Conservation (phyloP, 148 eudicot species). For the Rhododendron griersonianum region DNA sequence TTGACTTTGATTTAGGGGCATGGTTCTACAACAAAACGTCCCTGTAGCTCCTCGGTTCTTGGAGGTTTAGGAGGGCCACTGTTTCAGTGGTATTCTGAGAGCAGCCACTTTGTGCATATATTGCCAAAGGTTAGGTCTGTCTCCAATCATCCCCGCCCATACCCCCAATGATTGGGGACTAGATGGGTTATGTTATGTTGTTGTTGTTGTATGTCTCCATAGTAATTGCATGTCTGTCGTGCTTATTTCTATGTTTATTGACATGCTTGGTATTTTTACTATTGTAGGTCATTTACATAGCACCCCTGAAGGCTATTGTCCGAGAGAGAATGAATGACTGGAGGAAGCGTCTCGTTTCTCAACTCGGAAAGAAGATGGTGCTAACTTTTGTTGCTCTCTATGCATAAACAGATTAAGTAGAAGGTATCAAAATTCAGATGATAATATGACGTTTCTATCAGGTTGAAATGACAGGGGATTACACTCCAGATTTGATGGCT, state of each 20-base stretch:
- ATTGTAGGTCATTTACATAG: conserved; percentile 87
- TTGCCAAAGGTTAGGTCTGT: too few relatives aligned
- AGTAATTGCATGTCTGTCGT: background rate
- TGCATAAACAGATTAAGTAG: background rate
- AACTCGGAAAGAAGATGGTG: conserved; percentile 93
- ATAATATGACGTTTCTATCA: conserved; percentile 26
- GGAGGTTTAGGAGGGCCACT: too few relatives aligned
- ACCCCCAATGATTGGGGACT: too few relatives aligned
- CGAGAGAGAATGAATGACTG: conserved; percentile 98
- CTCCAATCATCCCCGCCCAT: too few relatives aligned
- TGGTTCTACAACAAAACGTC: too few relatives aligned
- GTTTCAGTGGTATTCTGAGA: too few relatives aligned
- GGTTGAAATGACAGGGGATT: conserved; percentile 99
- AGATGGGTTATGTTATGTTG: too few relatives aligned
- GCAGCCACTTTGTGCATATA: too few relatives aligned
- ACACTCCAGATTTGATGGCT: conserved; percentile 88
- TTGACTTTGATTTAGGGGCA: too few relatives aligned
- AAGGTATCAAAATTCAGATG: background rate
- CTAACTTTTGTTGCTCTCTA: conserved; percentile 12
- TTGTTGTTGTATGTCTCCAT: too few relatives aligned
- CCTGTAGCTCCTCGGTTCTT: too few relatives aligned
- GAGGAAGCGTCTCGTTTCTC: conserved; percentile 78
- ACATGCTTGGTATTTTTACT: background rate
- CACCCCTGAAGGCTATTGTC: conserved; percentile 96
- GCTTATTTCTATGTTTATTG: conserved; percentile 5